Evolutionary conservation across 1,284 basidiomycete genomes (phyloP).

Genomic region (Trichosporon inkin): DNA sequence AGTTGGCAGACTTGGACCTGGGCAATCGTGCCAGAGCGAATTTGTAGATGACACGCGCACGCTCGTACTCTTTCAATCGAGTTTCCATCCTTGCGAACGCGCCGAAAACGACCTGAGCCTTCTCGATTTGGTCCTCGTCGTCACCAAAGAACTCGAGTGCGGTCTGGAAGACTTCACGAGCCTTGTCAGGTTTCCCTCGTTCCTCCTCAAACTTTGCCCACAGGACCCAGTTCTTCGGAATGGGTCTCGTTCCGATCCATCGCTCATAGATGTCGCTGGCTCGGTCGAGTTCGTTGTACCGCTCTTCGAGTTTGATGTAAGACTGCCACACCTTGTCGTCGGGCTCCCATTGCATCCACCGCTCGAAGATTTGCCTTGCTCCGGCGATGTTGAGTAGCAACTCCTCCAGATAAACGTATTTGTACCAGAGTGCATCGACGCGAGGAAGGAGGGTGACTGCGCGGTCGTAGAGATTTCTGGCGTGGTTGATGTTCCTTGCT

Average conservation of each 20-base stretch:
- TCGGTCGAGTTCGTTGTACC: slow-evolving; percentile 86
- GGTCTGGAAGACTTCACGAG: slow-evolving; percentile 92
- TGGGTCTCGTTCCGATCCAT: slow-evolving; percentile 87
- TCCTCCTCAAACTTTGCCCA: slow-evolving; percentile 98
- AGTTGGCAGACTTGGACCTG: slow-evolving; percentile 72
- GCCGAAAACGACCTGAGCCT: slow-evolving; percentile 85
- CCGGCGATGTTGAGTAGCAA: slow-evolving; percentile 92
- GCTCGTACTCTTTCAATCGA: slow-evolving; percentile 89
- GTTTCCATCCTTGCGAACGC: slow-evolving; percentile 99
- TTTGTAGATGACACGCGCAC: slow-evolving; percentile 97
- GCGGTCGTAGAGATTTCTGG: slow-evolving; percentile 93
- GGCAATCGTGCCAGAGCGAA: slow-evolving; percentile 90
- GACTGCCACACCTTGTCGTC: slow-evolving; percentile 99
- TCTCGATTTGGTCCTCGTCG: slow-evolving; percentile 93
- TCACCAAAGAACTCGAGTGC: slow-evolving; percentile 97
- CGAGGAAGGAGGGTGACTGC: slow-evolving; percentile 93
- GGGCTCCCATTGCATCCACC: slow-evolving; percentile 99
- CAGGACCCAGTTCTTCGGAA: slow-evolving; percentile 93
- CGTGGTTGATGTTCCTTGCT: slow-evolving; percentile 91
- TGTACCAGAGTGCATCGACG: slow-evolving; percentile 90
- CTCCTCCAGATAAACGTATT: slow-evolving; percentile 98
- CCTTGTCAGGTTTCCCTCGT: slow-evolving; percentile 76
- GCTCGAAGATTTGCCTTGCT: slow-evolving; percentile 93
- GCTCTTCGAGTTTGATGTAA: slow-evolving; percentile 93
- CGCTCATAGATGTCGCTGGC: slow-evolving; percentile 92